Evolutionary conservation across 305 asterid species (phyloP), one percentile per base, ranked within the genome.

Genomic region (Fraxinus sp.): DNA sequence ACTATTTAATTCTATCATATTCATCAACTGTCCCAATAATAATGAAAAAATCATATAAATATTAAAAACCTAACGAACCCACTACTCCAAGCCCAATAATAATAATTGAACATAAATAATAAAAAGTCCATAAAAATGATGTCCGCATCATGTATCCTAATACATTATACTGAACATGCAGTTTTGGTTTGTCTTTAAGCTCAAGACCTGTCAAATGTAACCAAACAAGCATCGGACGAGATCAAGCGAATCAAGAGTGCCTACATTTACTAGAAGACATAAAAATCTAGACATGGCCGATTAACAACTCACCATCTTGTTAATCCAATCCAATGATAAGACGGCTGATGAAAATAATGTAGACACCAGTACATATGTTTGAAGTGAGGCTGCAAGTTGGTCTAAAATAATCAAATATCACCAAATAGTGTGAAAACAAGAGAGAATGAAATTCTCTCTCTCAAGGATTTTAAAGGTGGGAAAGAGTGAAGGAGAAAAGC

Each of bases 401-500:
- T 64, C 4, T 16, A 44, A 75, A 44, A 32, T 46, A 64, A 20
- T 78, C 6, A 36, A 3, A 2, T 26, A 83, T 86, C 73, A 5
- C 2, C n/a, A 66, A 18, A 28, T 7, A 46, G 26, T 79, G 59
- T 11, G 20, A 32, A 7, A 16, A 30, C 10, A 41, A 36, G 28
- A 5, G 14, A 1, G 26, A 55, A 93, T 91, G 95, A 93, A 91
- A 82, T 90, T 22, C 24, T 82, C 88, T 82, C 88, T 14, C 88
- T 93, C 82, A 83, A 89, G 87, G 91, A 89, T 11, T 92, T 94
- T 85, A 22, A 89, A 88, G 91, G 95, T 91, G 4, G 98, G 98
- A 0, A 94, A 91, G 87, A 90, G 97, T 28, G 94, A 90, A 77
- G 95, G 98, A 5, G 94, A 89, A 74, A 94, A 86, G 86, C 80